Evolutionary conservation across 495 filamentous ascomycete genomes (phyloP).

Genomic region (Margaritispora aquatica): DNA sequence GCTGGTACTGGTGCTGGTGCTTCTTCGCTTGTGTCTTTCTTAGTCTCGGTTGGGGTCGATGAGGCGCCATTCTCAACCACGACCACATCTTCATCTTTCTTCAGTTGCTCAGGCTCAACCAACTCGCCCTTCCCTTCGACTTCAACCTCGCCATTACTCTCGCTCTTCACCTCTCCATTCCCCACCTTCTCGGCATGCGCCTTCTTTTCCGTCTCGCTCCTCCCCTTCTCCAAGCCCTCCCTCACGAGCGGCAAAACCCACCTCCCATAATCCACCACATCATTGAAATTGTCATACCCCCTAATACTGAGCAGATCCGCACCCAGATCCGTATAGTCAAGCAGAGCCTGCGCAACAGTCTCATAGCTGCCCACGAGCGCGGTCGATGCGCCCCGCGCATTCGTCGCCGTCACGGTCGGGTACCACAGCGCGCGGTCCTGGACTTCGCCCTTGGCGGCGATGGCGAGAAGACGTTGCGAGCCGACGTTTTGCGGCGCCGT

Average conservation of each 20-base stretch:
- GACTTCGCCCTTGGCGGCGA: constrained; percentile 44
- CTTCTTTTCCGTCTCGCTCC: too few relatives aligned
- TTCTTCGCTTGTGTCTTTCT: too few relatives aligned
- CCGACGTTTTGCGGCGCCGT: constrained; percentile 42
- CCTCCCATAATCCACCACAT: constrained; percentile 47
- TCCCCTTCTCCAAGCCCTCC: constrained; percentile 31
- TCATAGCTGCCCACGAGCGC: constrained; percentile 43
- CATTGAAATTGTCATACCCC: constrained; percentile 49
- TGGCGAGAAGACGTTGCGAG: constrained; percentile 45
- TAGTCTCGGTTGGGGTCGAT: too few relatives aligned
- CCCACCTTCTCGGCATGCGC: not conserved
- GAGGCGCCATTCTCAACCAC: too few relatives aligned
- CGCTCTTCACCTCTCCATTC: not conserved
- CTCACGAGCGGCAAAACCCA: constrained; percentile 42
- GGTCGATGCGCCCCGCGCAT: constrained; percentile 48
- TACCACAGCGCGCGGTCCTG: constrained; percentile 52
- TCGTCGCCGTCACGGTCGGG: constrained; percentile 48
- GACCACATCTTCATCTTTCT: too few relatives aligned
- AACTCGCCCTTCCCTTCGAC: too few relatives aligned
- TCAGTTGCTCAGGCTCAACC: too few relatives aligned
- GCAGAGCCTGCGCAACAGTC: constrained; percentile 42
- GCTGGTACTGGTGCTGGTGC: too few relatives aligned
- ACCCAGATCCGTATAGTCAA: constrained; percentile 48
- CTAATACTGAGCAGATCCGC: constrained; percentile 47
- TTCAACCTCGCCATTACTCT: not conserved